phyloP scores from a whole-genome alignment of 2,329 filamentous ascomycete species.

The Aspergillus novoparasiticus region DNA sequence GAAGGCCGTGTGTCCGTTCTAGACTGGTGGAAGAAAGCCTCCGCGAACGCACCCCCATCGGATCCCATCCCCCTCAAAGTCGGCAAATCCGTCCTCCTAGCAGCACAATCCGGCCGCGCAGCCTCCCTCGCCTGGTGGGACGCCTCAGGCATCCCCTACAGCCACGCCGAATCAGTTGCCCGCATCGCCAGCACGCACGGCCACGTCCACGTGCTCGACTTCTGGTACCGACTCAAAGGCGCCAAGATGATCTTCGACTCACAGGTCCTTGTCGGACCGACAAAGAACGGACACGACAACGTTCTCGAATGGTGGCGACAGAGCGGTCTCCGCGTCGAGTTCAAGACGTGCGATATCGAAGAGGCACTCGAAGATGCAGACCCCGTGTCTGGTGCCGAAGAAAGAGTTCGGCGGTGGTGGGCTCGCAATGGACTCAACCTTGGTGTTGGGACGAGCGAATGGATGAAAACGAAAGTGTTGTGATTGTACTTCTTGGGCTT shows the following conservation, averaged over 20 bases:
- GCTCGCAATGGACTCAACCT: conserved; percentile 79
- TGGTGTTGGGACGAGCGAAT: conserved; percentile 80
- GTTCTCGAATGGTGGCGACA: conserved; percentile 93
- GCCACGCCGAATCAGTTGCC: conserved; percentile 78
- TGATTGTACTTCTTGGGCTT: conserved; percentile 35
- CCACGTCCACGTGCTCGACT: conserved; percentile 78
- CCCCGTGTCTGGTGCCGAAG: conserved; percentile 66
- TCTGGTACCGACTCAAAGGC: conserved; percentile 76
- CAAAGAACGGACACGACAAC: conserved; percentile 79
- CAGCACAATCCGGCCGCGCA: conserved; percentile 78
- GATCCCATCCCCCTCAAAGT: conserved; percentile 67
- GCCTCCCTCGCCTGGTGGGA: conserved; percentile 88
- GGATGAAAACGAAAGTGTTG: conserved; percentile 80
- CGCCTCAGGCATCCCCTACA: conserved; percentile 74
- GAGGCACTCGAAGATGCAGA: conserved; percentile 85
- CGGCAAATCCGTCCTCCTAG: conserved; percentile 80
- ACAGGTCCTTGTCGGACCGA: conserved; percentile 82
- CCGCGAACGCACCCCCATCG: conserved; percentile 58
- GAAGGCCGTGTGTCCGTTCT: conserved; percentile 84
- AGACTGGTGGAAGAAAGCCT: conserved; percentile 87
- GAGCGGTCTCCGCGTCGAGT: conserved; percentile 74
- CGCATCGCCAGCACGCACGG: conserved; percentile 84
- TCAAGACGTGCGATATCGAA: conserved; percentile 93
- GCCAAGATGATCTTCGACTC: conserved; percentile 80
- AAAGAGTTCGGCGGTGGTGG: conserved; percentile 83